Percentiles rank a stretch among this genome's conserved stretches.
These are phyloP conservation scores for Elsinoe batatas DNA, from an alignment of 2,329 filamentous ascomycete genomes.

Conservation along the genomic window DNA sequence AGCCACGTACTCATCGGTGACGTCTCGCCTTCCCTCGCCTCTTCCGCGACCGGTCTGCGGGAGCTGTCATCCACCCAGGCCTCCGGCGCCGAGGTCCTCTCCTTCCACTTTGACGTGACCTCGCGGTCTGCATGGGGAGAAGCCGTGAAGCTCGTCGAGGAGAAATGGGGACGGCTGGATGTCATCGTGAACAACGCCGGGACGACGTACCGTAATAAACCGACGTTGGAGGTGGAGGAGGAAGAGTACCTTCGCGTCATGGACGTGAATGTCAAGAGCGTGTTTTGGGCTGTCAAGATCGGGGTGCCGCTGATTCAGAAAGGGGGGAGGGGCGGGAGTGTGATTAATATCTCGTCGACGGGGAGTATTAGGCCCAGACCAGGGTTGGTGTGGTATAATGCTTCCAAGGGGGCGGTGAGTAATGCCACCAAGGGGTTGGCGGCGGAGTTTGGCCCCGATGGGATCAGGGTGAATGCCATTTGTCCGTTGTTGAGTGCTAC, in stretches of 20 bases:
- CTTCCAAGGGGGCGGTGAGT: slow-evolving; percentile 54
- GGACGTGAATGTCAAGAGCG: slow-evolving; percentile 58
- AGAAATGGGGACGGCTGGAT: slow-evolving; percentile 44
- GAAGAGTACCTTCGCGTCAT: slow-evolving; percentile 58
- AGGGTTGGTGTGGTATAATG: slow-evolving; percentile 60
- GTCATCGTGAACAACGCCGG: slow-evolving; percentile 54
- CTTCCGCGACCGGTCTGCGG: slow-evolving; percentile 35
- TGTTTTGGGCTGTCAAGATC: slow-evolving; percentile 52
- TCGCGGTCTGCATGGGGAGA: slow-evolving; percentile 44
- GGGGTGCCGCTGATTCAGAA: slow-evolving; percentile 52
- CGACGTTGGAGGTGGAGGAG: slow-evolving; percentile 54
- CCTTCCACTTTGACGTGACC: slow-evolving; percentile 38
- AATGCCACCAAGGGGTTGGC: slow-evolving; percentile 55
- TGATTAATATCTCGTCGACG: slow-evolving; percentile 58
- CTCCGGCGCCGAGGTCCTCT: slow-evolving; percentile 22
- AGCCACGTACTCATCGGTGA: slow-evolving; percentile 54
- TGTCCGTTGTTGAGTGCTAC: slow-evolving; percentile 60
- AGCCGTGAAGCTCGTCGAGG: slow-evolving; percentile 37
- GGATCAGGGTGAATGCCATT: slow-evolving; percentile 61
- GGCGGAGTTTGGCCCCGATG: slow-evolving; percentile 57
- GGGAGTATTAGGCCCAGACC: slow-evolving; percentile 53
- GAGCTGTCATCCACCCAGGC: slow-evolving; percentile 26
- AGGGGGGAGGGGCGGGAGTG: slow-evolving; percentile 46
- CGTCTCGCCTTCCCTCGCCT: slow-evolving; percentile 43
- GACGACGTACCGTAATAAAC: slow-evolving; percentile 50